A percentile compares a stretch with the other conserved stretches of the same genome.
These are phyloP conservation scores for Ogataea trehalophila DNA, from an alignment of 805 yeast species.

Conservation along the genomic window DNA sequence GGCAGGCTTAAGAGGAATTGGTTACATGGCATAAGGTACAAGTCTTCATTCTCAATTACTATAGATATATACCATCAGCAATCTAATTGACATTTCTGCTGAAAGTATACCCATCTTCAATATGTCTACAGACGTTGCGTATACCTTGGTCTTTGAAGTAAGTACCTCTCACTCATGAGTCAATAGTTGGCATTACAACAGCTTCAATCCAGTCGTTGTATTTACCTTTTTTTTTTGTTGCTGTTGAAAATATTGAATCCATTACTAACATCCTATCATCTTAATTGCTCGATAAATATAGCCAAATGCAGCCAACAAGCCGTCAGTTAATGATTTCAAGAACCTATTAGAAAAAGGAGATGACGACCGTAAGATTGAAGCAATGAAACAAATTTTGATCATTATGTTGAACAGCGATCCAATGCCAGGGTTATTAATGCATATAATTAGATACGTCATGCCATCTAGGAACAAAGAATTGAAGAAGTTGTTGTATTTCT, in stretches of 20 bases:
- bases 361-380: slow-evolving; percentile 80
- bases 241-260: no score
- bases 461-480: slow-evolving; percentile 88
- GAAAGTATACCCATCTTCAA: neutral
- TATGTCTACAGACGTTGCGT: slow-evolving; percentile 42
- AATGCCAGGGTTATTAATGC: slow-evolving; percentile 91
- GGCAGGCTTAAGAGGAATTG: no score
- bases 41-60: no score
- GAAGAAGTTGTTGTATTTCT: slow-evolving; percentile 87
- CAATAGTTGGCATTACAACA: neutral
- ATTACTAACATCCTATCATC: slow-evolving; percentile 6
- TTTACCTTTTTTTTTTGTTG: neutral
- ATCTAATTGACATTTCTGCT: neutral
- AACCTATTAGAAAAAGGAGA: slow-evolving; percentile 79
- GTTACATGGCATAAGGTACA: no score
- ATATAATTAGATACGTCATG: slow-evolving; percentile 94
- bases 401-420: slow-evolving; percentile 90
- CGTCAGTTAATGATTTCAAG: slow-evolving; percentile 68
- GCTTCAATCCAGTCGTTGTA: neutral
- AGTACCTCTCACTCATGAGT: slow-evolving; percentile 8
- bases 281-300: slow-evolving; percentile 2
- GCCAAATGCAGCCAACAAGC: slow-evolving; percentile 60
- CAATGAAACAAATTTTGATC: slow-evolving; percentile 84
- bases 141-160: slow-evolving; percentile 72
- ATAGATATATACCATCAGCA: no score